Base-by-base conservation (phyloP, 2,329 filamentous ascomycete genomes). In the Bretziella fagacearum region DNA sequence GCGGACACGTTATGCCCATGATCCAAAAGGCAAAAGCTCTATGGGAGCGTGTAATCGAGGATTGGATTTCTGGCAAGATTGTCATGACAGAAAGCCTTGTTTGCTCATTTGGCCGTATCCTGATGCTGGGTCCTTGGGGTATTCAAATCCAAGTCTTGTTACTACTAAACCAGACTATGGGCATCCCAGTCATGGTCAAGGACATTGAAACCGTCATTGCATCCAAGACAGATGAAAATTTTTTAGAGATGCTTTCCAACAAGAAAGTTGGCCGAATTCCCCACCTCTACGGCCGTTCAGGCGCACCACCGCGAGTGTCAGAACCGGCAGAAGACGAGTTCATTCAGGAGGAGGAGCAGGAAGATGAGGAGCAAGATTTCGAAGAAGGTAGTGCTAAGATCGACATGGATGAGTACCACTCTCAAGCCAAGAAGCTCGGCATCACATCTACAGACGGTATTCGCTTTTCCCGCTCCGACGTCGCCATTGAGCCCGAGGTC, bases 81-180 rank as follows among this genome's bases (percentile, higher is more conserved):
- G 56, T 69, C 42, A 68, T 96, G 17, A 87, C 95, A 55, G 84
- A 91, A 60, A 65, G 74, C 47, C 66, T 96, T 17, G 80, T 93
- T 3, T 80, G 76, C 56, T 70, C 81, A 25, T 93, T 96, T 83
- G 85, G 79, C 4, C 71, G 79, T 29, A 55, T 94, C 2, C 66
- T 96, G n/a, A 63, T 86, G 18, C 64, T 79, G 43, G 77, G 81
- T 13, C 64, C 69, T 8, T 65, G 72, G 15, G 62, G 67, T 43
- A 79, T 91, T 54, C 78, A 72, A 60, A 74, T 81, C 52, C 75
- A 84, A 55, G 67, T 94, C 2, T 69, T 94, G 18, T 73, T 74
- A 32, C 66, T 95, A 17, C 62, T 93, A n/a, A 71, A 85, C 54
- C 79, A 94, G 61, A 83, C 85, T 1, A 87, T 89, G 76, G 72